Percentiles rank a stretch among this genome's conserved stretches.
Conservation (phyloP, 2,329 filamentous ascomycete genomes). For the Botrytis aclada region DNA sequence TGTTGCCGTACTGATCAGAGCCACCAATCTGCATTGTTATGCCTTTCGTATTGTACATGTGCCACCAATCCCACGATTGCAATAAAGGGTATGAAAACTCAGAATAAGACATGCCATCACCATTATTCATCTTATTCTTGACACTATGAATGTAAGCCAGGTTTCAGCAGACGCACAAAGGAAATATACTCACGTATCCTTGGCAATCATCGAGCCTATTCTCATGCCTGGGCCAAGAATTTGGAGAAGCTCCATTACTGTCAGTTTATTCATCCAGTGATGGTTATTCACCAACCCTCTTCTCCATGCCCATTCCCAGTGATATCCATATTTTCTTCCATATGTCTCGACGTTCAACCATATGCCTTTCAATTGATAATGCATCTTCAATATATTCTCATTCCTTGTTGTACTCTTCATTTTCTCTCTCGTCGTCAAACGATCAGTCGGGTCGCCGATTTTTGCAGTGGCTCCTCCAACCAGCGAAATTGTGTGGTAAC, state of each 20-base stretch:
- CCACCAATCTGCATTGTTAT: slow-evolving; percentile 89
- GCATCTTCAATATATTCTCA: slow-evolving; percentile 65
- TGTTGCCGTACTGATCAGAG: slow-evolving; percentile 95
- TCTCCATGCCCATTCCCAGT: slow-evolving; percentile 63
- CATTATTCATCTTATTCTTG: slow-evolving; percentile 76
- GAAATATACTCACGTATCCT: slow-evolving; percentile 69
- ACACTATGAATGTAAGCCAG: slow-evolving; percentile 46
- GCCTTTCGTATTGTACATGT: slow-evolving; percentile 66
- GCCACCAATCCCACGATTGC: slow-evolving; percentile 97
- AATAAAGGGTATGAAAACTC: slow-evolving; percentile 93
- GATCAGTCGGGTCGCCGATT: slow-evolving; percentile 74
- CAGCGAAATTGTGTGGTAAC: slow-evolving; percentile 64
- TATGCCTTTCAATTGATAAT: slow-evolving; percentile 66
- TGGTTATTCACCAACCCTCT: slow-evolving; percentile 76
- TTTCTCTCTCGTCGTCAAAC: slow-evolving; percentile 58
- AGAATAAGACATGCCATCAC: slow-evolving; percentile 89
- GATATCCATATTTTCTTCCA: slow-evolving; percentile 62
- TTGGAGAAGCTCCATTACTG: slow-evolving; percentile 71
- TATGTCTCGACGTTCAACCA: slow-evolving; percentile 71
- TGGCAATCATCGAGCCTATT: slow-evolving; percentile 80
- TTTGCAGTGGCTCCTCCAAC: slow-evolving; percentile 73
- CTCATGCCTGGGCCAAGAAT: slow-evolving; percentile 71
- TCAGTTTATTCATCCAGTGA: slow-evolving; percentile 72
- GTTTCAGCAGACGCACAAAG: neutral
- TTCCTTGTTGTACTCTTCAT: slow-evolving; percentile 51